Conservation (phyloP, 176 grass and related monocot species). For the Triticum timopheevii region DNA sequence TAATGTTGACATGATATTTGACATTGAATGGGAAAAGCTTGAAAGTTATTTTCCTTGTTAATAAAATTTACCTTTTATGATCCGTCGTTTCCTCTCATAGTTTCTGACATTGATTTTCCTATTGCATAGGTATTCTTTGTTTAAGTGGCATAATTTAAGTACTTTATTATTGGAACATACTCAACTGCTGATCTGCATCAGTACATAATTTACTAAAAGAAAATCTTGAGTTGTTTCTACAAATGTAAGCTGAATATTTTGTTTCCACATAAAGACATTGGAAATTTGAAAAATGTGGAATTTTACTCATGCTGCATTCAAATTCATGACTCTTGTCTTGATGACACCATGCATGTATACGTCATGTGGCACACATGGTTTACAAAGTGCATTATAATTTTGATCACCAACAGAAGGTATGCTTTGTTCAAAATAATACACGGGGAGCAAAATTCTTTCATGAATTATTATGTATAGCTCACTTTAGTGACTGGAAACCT, state of each 20-base stretch:
- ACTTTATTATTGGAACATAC: neutral
- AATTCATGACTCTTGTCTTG: neutral
- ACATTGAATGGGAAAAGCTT: neutral
- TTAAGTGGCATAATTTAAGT: neutral
- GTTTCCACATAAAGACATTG: neutral
- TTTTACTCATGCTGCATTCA: neutral
- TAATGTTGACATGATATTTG: neutral
- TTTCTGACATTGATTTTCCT: neutral
- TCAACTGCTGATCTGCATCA: neutral
- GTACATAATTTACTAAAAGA: neutral
- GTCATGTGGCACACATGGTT: neutral
- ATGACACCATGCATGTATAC: neutral
- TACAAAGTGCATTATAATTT: neutral
- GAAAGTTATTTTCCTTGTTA: neutral
- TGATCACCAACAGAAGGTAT: neutral
- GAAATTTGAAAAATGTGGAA: neutral
- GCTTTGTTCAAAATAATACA: neutral
- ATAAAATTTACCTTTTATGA: neutral
- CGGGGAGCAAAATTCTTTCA: neutral
- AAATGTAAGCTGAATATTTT: neutral
- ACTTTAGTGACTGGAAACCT: neutral
- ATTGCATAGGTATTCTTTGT: neutral
- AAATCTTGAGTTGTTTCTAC: neutral
- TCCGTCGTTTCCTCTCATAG: neutral
- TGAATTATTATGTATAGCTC: neutral